A percentile compares a stretch with the other conserved stretches of the same genome.
Evolutionary conservation across 2,329 filamentous ascomycete genomes (phyloP).

Genomic region (Ilyonectria mors-panacis): DNA sequence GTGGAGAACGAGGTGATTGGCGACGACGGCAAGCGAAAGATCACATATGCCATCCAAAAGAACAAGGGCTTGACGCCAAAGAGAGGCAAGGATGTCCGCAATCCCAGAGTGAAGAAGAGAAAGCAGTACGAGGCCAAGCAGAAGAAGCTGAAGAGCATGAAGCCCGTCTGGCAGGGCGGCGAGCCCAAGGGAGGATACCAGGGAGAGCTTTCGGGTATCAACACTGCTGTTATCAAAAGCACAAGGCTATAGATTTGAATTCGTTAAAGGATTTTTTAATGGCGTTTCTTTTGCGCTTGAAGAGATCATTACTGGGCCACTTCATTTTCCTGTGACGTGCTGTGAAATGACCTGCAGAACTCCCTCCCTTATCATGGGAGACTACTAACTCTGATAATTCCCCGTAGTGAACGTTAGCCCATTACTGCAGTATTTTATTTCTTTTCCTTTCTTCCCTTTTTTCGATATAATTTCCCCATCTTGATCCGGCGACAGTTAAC

Average conservation of each 20-base stretch:
- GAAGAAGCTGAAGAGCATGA: conserved; percentile 94
- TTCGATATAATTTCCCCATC: not conserved
- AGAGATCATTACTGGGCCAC: not conserved
- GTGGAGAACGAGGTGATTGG: conserved; percentile 79
- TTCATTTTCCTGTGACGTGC: not conserved
- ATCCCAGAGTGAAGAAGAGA: conserved; percentile 97
- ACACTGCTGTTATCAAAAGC: conserved; percentile 93
- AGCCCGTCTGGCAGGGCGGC: conserved; percentile 87
- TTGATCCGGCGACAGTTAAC: not conserved
- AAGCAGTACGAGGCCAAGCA: conserved; percentile 96
- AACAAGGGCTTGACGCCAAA: conserved; percentile 95
- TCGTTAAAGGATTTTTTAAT: conserved; percentile 33
- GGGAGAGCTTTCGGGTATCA: conserved; percentile 96
- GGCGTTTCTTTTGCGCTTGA: conserved; percentile 22
- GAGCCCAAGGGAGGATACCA: conserved; percentile 88
- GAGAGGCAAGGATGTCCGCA: conserved; percentile 93
- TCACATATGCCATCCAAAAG: conserved; percentile 95
- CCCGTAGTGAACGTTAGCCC: not conserved
- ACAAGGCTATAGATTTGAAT: conserved; percentile 78
- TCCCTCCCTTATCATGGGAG: not conserved
- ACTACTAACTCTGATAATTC: too few species aligned
- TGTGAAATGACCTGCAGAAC: not conserved
- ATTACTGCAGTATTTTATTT: not conserved
- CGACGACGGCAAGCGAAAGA: conserved; percentile 90
- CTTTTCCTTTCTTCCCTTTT: too few species aligned